Evolutionary conservation across 1,139 yeast species (phyloP), one percentile per base, ranked within the genome.

Genomic region (Hyphopichia wangnamkhiaoensis): DNA sequence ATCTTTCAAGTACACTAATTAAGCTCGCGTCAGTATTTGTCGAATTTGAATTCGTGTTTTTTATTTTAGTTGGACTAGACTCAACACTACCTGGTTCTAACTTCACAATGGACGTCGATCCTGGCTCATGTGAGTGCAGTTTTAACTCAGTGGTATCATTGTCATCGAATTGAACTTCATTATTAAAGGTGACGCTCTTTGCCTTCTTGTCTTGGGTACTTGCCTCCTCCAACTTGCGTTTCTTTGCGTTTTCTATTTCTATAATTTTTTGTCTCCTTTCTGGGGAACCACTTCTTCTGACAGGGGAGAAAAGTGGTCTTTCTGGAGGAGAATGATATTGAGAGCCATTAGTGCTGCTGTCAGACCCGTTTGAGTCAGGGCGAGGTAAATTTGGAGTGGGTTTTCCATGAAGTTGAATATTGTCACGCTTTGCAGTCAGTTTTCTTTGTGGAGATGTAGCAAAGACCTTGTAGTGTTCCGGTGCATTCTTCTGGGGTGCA

Each of bases 231-330:
- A 34, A 17, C 24, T 32, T 19, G 40, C 37, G 26, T 48, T 42
- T 25, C 38, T 43, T 34, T 33, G 32, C 41, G 32, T 43, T 44
- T 42, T 66, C 74, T 24, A 65, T 49, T 37, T 63, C 62, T 24
- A 46, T 50, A 15, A 68, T 68, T 34, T 54, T 53, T 37, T 53
- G 56, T 31, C 74, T 50, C 32, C 72, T 48, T 21, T 54, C 53
- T 0, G 74, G 73, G 0, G 72, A 65, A 3, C 74, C 74, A 37
- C 71, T 65, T 41, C 63, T 54, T 44, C 66, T 57, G 16, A 61
- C 49, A 2, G 70, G 68, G 1, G 68, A 62, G 31, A 48, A n/a
- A n/a, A n/a, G n/a, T n/a, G n/a, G n/a, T n/a, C n/a, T n/a, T n/a
- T n/a, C 33, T 5, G 37, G 33, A 2, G 16, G 23, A 28, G 5